These are phyloP conservation scores for Diplodia seriata DNA, from an alignment of 2,329 filamentous ascomycete genomes.

Conservation along the genomic window DNA sequence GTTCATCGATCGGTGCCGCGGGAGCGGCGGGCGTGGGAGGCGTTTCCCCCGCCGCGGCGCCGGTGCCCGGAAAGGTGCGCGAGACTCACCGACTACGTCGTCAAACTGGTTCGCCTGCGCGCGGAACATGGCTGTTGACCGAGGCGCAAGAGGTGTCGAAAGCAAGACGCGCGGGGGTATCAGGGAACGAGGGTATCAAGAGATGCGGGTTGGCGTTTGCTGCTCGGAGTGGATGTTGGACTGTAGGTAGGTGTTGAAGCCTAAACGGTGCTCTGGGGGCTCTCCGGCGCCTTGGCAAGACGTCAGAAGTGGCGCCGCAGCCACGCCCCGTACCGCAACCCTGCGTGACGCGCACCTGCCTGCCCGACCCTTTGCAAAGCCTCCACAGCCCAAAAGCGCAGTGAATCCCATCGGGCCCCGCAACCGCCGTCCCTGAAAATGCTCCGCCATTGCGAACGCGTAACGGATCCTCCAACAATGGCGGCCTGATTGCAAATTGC, in stretches of 20 bases:
- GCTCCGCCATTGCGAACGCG: slow-evolving; percentile 20
- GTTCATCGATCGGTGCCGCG: background rate
- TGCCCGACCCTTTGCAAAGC: slow-evolving; percentile 11
- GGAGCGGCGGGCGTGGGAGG: slow-evolving; percentile 15
- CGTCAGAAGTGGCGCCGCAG: slow-evolving; percentile 17
- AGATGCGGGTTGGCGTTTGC: background rate
- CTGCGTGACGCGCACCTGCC: background rate
- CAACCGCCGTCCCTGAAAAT: background rate
- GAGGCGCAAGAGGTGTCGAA: slow-evolving; percentile 6
- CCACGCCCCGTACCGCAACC: background rate
- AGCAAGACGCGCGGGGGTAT: slow-evolving; percentile 17
- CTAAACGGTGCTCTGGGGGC: slow-evolving; percentile 22
- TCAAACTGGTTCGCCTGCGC: slow-evolving; percentile 71
- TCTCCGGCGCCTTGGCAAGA: slow-evolving; percentile 13
- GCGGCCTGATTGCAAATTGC: background rate
- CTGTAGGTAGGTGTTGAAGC: slow-evolving; percentile 21
- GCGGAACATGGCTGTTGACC: slow-evolving; percentile 52
- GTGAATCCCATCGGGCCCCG: background rate
- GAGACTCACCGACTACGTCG: slow-evolving; percentile 68
- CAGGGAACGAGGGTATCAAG: slow-evolving; percentile 11
- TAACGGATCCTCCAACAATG: background rate
- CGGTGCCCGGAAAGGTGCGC: slow-evolving; percentile 22
- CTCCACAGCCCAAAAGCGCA: slow-evolving; percentile 10
- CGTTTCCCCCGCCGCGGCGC: slow-evolving; percentile 13
- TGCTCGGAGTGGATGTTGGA: background rate